Conservation (phyloP, 331 rosid species). For the Acacia pycnantha region DNA sequence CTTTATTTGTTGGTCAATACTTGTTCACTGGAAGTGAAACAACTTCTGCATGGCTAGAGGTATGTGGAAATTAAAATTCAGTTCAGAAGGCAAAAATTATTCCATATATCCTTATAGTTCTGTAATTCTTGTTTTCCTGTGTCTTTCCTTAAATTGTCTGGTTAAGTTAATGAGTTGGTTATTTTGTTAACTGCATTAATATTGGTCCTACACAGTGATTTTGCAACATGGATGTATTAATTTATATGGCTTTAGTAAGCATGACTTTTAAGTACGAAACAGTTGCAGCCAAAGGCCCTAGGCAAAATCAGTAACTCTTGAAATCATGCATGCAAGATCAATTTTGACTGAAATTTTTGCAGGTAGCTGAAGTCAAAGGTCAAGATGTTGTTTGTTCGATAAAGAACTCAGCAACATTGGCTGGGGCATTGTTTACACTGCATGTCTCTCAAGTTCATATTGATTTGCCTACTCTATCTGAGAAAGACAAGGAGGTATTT, state of each 20-base stretch:
- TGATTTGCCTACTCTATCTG: conserved; percentile 85
- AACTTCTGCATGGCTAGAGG: conserved; percentile 99
- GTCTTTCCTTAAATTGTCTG: background rate
- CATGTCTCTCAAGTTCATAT: conserved; percentile 89
- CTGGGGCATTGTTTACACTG: conserved; percentile 95
- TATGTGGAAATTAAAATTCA: conserved; percentile 60
- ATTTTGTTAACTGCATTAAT: background rate
- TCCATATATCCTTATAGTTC: background rate
- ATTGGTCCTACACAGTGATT: conserved; percentile 18
- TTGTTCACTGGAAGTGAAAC: conserved; percentile 99
- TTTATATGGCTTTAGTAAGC: background rate
- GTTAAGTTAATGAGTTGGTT: background rate
- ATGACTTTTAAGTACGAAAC: background rate
- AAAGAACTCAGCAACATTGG: conserved; percentile 89
- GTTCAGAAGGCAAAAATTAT: background rate
- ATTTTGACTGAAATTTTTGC: conserved; percentile 35
- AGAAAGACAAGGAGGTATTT: conserved; percentile 81
- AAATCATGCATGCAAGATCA: conserved; percentile 28
- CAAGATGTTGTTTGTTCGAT: conserved; percentile 73
- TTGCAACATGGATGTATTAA: background rate
- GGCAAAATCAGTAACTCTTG: conserved; percentile 6
- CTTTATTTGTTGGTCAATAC: conserved; percentile 93
- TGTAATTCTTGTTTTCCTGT: background rate
- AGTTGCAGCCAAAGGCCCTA: background rate
- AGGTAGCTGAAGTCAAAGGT: conserved; percentile 80